Conservation (phyloP, 192 early-diverging fungal species). For the Polychytrium aggregatum region DNA sequence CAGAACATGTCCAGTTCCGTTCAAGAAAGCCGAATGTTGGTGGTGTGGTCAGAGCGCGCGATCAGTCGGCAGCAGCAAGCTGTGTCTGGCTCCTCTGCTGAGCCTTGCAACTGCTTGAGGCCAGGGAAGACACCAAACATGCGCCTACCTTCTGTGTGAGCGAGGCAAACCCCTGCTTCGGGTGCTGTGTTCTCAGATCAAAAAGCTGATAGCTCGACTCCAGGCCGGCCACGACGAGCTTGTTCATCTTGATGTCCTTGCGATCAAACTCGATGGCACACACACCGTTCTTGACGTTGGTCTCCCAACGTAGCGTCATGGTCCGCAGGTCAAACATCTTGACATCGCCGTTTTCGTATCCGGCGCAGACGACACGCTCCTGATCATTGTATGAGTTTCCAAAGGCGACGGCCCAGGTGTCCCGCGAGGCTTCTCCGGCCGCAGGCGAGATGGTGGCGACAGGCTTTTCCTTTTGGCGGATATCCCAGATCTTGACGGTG, state of each 20-base stretch:
- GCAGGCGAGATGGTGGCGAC: slow-evolving; percentile 48
- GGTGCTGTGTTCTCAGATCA: slow-evolving; percentile 45
- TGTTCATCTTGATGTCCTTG: slow-evolving; percentile 39
- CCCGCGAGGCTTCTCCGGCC: slow-evolving; percentile 27
- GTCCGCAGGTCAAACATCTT: slow-evolving; percentile 55
- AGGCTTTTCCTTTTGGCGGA: slow-evolving; percentile 45
- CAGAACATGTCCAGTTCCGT: no score
- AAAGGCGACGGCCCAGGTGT: slow-evolving; percentile 62
- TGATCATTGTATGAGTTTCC: slow-evolving; percentile 43
- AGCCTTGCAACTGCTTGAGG: no score
- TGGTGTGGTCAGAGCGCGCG: no score
- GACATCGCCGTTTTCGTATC: slow-evolving; percentile 67
- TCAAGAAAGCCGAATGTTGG: no score
- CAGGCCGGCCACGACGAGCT: slow-evolving; percentile 44
- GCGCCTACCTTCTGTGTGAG: slow-evolving; percentile 27
- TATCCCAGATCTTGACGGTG: slow-evolving; percentile 63
- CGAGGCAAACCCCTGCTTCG: slow-evolving; percentile 29
- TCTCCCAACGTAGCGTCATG: slow-evolving; percentile 50
- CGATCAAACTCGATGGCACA: slow-evolving; percentile 46
- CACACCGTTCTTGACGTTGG: slow-evolving; percentile 61
- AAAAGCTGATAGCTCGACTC: slow-evolving; percentile 36
- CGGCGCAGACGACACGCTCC: slow-evolving; percentile 46
- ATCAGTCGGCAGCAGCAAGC: no score
- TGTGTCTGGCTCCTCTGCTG: no score
- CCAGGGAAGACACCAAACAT: no score